Conservation (phyloP, 108 stramenopile genomes). For the Skeletonema menzelii region DNA sequence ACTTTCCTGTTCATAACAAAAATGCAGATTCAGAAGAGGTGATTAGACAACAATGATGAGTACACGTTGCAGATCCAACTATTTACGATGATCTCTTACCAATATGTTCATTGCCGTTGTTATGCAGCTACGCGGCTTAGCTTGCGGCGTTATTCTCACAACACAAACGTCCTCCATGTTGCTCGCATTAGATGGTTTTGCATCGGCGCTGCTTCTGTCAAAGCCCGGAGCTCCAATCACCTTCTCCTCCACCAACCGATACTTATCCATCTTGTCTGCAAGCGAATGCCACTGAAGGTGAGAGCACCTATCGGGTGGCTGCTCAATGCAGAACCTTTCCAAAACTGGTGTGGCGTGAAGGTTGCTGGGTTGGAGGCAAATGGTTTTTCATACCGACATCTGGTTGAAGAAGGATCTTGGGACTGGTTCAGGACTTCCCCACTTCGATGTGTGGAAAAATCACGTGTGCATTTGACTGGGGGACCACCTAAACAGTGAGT, state of each 20-base stretch:
- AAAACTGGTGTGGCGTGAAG: too few relatives aligned
- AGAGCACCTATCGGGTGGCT: not conserved
- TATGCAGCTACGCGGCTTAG: conserved; percentile 86
- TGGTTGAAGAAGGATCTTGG: not conserved
- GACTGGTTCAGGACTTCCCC: not conserved
- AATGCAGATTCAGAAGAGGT: not conserved
- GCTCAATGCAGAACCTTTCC: too few relatives aligned
- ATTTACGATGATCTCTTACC: conserved; percentile 48
- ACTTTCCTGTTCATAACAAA: conserved; percentile 34
- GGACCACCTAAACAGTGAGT: not conserved
- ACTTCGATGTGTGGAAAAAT: not conserved
- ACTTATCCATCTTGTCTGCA: conserved; percentile 76
- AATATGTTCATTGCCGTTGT: conserved; percentile 78
- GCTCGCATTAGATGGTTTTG: not conserved
- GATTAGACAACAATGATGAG: not conserved
- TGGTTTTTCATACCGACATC: not conserved
- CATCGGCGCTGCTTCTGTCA: conserved; percentile 51
- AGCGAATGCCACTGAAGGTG: not conserved
- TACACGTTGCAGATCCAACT: not conserved
- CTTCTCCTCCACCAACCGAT: conserved; percentile 79
- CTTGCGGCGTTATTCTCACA: conserved; percentile 82
- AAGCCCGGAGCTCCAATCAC: conserved; percentile 43
- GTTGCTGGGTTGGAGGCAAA: not conserved
- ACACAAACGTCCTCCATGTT: conserved; percentile 18
- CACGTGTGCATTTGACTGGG: not conserved